Percentiles rank a stretch among this genome's conserved stretches.
Conservation (phyloP, 768 basidiomycete species). For the Phlebiopsis flavidoalba region DNA sequence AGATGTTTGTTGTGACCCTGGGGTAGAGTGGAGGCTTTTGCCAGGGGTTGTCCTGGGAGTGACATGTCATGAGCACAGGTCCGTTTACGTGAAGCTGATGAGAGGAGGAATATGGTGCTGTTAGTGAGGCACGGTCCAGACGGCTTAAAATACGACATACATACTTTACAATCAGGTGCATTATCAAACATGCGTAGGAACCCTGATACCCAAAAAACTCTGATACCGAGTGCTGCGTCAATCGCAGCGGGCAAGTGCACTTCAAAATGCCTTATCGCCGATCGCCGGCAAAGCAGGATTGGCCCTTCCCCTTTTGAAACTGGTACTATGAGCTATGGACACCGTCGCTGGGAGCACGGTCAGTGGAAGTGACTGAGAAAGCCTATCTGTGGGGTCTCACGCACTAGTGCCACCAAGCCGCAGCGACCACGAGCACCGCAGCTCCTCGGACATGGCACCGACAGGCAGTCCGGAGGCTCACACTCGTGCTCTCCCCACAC, state of each 20-base stretch:
- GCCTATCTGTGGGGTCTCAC: background rate
- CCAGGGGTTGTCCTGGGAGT: too few relatives aligned
- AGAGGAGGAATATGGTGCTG: too few relatives aligned
- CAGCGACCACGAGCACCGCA: constrained; percentile 2
- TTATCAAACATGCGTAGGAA: background rate
- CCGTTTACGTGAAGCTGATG: too few relatives aligned
- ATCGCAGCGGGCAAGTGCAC: background rate
- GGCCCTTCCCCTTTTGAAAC: background rate
- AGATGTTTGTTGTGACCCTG: too few relatives aligned
- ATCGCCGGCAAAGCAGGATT: too few relatives aligned
- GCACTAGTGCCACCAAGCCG: background rate
- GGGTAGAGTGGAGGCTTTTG: too few relatives aligned
- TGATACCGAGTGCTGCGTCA: background rate
- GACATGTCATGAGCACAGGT: too few relatives aligned
- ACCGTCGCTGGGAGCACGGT: background rate
- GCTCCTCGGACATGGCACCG: constrained; percentile 4
- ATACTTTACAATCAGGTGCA: background rate
- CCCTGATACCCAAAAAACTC: background rate
- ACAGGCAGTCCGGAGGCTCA: constrained; percentile 19
- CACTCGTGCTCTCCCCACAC: constrained; percentile 20
- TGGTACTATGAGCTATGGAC: background rate
- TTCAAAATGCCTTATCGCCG: background rate
- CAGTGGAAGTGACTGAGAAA: background rate
- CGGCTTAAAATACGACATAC: too few relatives aligned
- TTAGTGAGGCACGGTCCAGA: too few relatives aligned